Evolutionary conservation across 2,329 filamentous ascomycete genomes (phyloP).

Genomic region (Emergomyces africanus): DNA sequence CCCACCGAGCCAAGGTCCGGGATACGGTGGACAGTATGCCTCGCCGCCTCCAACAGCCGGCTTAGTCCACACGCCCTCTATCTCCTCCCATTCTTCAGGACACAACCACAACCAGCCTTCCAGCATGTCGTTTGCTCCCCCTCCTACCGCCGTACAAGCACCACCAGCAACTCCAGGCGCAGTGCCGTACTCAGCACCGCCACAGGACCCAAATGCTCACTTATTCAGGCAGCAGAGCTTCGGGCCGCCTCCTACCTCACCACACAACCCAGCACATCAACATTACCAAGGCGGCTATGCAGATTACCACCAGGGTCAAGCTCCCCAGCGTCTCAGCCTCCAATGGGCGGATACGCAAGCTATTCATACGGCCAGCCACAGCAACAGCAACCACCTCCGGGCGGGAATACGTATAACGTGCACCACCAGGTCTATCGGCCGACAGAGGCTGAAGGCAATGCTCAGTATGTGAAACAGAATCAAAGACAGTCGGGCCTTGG

Average conservation of each 20-base stretch:
- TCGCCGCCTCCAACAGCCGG: constrained; percentile 27
- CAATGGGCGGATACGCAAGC: constrained; percentile 28
- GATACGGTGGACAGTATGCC: constrained; percentile 13
- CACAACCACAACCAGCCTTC: constrained; percentile 17
- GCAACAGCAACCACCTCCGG: constrained; percentile 9
- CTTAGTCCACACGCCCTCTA: constrained; percentile 15
- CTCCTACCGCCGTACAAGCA: constrained; percentile 5
- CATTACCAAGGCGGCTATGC: constrained; percentile 5
- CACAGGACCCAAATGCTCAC: constrained; percentile 24
- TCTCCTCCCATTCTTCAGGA: constrained; percentile 15
- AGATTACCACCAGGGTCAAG: constrained; percentile 4
- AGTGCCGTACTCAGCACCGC: constrained; percentile 22
- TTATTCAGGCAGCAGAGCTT: constrained; percentile 21
- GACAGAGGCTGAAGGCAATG: constrained; percentile 29
- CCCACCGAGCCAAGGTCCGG: constrained; percentile 2
- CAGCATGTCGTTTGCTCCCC: constrained; percentile 19
- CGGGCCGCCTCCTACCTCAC: constrained; percentile 5
- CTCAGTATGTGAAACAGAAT: constrained; percentile 22
- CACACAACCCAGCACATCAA: constrained; percentile 6
- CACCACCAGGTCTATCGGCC: constrained; percentile 36
- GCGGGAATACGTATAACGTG: constrained; percentile 25
- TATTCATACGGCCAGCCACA: constrained; percentile 30
- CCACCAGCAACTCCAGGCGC: constrained; percentile 11
- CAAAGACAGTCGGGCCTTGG: constrained; percentile 12
- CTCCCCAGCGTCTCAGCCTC: constrained; percentile 12